phyloP scores from a whole-genome alignment of 1,284 basidiomycete genomes.

The Austroboletus novae-zelandiae region DNA sequence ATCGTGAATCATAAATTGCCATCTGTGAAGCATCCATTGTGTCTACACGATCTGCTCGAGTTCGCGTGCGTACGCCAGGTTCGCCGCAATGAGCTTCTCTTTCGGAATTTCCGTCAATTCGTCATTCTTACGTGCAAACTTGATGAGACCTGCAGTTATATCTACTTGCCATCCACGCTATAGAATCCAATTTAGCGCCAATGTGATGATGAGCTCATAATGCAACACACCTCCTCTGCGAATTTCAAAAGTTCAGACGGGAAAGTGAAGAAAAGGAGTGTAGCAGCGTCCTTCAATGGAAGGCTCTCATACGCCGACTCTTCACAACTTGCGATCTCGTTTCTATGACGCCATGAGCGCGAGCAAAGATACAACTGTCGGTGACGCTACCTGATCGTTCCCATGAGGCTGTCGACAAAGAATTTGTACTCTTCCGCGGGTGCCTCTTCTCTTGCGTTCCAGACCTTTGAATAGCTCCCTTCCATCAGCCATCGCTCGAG shows the following conservation, averaged over 20 bases:
- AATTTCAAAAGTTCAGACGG: conserved; percentile 76
- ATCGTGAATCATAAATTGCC: neutral
- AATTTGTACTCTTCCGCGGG: conserved; percentile 86
- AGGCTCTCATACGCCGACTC: conserved; percentile 87
- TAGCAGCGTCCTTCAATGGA: conserved; percentile 85
- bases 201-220: neutral
- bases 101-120: conserved; percentile 81
- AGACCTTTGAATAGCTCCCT: conserved; percentile 97
- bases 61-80: conserved; percentile 78
- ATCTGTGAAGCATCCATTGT: neutral
- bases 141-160: conserved; percentile 55
- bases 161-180: conserved; percentile 77
- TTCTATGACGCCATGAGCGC: conserved; percentile 44
- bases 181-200: conserved; percentile 2
- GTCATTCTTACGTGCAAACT: conserved; percentile 69
- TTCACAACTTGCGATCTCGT: conserved; percentile 92
- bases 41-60: conserved; percentile 84
- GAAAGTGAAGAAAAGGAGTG: conserved; percentile 83
- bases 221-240: conserved; percentile 61
- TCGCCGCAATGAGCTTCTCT: conserved; percentile 73
- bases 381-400: conserved; percentile 73
- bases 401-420: conserved; percentile 89
- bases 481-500: conserved; percentile 99
- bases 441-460: conserved; percentile 89
- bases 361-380: neutral